These are phyloP conservation scores for Scutellaria baicalensis DNA, from an alignment of 257 asterid genomes.

Conservation along the genomic window DNA sequence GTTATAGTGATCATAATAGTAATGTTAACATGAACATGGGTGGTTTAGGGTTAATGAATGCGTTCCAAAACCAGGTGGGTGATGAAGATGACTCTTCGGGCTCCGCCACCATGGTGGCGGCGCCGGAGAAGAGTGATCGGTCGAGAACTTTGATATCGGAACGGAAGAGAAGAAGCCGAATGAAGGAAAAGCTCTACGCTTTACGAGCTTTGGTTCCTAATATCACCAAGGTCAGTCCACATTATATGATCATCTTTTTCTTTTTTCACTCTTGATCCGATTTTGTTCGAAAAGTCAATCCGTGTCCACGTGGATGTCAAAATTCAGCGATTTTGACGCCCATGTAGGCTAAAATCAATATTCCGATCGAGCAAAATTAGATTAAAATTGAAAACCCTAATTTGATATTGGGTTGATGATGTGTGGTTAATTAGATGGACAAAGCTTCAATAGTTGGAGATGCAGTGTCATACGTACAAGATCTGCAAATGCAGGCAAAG, in stretches of 20 bases:
- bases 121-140: slow-evolving; percentile 36
- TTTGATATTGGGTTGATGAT: too few species aligned
- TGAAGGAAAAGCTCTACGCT: slow-evolving; percentile 84
- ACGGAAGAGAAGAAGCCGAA: slow-evolving; percentile 68
- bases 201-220: slow-evolving; percentile 77
- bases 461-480: slow-evolving; percentile 59
- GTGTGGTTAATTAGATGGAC: slow-evolving; percentile 75
- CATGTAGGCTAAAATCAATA: too few species aligned
- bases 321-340: too few species aligned
- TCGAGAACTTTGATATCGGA: slow-evolving; percentile 64
- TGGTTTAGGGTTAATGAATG: neutral
- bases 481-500: slow-evolving; percentile 51
- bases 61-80: slow-evolving; percentile 12
- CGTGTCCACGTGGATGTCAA: too few species aligned
- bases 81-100: slow-evolving; percentile 35
- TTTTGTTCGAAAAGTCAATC: too few species aligned
- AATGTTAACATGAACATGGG: neutral
- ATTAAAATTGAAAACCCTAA: too few species aligned
- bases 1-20: neutral
- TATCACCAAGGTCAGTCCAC: slow-evolving; percentile 55
- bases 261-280: too few species aligned
- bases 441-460: slow-evolving; percentile 85
- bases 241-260: neutral
- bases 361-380: too few species aligned
- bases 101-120: slow-evolving; percentile 13